Evolutionary conservation across 495 filamentous ascomycete species (phyloP).

Genomic region (Daldinia caldariorum): DNA sequence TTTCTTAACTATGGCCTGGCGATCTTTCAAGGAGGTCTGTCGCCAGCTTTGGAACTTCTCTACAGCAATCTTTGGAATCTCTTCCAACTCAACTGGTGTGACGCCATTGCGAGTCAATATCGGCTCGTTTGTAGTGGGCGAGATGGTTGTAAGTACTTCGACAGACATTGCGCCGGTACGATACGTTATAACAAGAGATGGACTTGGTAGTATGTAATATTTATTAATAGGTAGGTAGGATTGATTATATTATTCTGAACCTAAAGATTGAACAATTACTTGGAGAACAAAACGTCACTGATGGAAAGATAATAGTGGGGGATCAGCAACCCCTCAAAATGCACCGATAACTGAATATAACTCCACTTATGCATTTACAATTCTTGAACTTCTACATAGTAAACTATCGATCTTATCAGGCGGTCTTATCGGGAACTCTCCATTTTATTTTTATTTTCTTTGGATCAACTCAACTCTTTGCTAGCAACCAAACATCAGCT

Average conservation of each 20-base stretch:
- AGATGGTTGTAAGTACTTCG: constrained; percentile 88
- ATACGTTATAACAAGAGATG: neutral
- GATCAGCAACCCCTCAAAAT: constrained; percentile 39
- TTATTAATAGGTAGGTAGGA: too few relatives aligned
- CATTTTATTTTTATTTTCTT: constrained; percentile 28
- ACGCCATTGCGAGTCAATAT: constrained; percentile 79
- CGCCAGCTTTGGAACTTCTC: constrained; percentile 77
- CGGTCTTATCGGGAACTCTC: constrained; percentile 22
- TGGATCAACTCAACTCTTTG: neutral
- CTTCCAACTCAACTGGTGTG: constrained; percentile 69
- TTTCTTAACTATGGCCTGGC: constrained; percentile 79
- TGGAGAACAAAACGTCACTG: constrained; percentile 33
- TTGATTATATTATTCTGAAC: too few relatives aligned
- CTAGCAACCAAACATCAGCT: neutral
- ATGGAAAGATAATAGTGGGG: constrained; percentile 30
- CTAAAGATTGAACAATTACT: neutral
- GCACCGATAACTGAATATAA: constrained; percentile 6
- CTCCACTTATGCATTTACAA: neutral
- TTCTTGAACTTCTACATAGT: neutral
- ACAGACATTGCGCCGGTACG: constrained; percentile 66
- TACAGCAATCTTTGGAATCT: constrained; percentile 70
- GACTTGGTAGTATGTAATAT: neutral
- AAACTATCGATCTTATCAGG: constrained; percentile 15
- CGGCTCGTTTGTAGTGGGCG: constrained; percentile 82
- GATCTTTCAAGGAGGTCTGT: constrained; percentile 68